A percentile compares a stretch with the other conserved stretches of the same genome.
phyloP scores from a whole-genome alignment of 805 yeast genomes.

The Teunomyces gatunensis region DNA sequence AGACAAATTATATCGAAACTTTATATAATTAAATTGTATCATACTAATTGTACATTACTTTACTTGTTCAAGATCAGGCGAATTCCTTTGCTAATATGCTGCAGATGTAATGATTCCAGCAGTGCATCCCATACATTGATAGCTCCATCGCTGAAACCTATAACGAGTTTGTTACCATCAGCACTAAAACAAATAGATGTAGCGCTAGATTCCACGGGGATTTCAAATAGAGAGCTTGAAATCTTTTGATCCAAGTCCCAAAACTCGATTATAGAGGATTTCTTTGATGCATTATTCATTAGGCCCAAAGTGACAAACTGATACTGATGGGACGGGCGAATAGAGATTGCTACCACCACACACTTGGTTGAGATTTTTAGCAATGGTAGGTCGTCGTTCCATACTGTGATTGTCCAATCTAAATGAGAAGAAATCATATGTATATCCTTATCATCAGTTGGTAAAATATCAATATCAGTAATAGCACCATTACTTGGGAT shows the following conservation, averaged over 20 bases:
- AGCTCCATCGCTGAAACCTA: constrained; percentile 24
- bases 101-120: neutral
- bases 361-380: constrained; percentile 19
- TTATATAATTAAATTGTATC: constrained; percentile 9
- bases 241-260: constrained; percentile 28
- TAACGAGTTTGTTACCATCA: constrained; percentile 16
- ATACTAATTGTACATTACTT: constrained; percentile 4
- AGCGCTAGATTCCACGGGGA: constrained; percentile 9
- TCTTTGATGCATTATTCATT: constrained; percentile 3
- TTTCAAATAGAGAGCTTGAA: constrained; percentile 16
- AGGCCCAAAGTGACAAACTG: constrained; percentile 29
- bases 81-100: constrained; percentile 7
- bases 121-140: constrained; percentile 6
- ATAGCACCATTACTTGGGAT: neutral
- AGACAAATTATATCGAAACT: constrained; percentile 31
- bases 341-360: constrained; percentile 16
- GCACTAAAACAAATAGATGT: constrained; percentile 14
- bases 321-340: constrained; percentile 15
- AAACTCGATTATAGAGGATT: constrained; percentile 18
- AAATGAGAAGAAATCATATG: constrained; percentile 17
- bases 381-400: constrained; percentile 14
- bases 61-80: neutral
- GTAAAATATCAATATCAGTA: constrained; percentile 6
- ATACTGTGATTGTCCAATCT: constrained; percentile 24
- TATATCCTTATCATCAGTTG: neutral